Evolutionary conservation across 495 filamentous ascomycete genomes (phyloP), one percentile per base, ranked within the genome.

Genomic region (Rusavskia elegans): DNA sequence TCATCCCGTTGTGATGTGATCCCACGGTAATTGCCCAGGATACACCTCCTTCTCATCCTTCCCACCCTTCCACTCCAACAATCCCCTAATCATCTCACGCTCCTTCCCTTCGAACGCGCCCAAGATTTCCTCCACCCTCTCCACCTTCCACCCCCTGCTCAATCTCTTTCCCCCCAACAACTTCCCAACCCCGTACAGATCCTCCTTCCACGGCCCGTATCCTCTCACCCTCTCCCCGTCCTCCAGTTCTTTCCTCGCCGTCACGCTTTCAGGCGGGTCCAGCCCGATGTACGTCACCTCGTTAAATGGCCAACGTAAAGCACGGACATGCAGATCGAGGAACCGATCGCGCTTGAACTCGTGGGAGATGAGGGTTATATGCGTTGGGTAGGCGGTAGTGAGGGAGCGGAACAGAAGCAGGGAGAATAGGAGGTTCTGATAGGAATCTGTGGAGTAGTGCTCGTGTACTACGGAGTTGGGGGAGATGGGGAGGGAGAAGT

Each of bases 361-460:
- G 57, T 89, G 84, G 45, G 79, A 83, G 44, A 93, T 72, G 14
- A 93, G 71, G 13, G 79, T 87, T 2, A 92, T 62, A 21, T 59
- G 63, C 14, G 36, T 37, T 0, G 82, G 81, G 67, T 53, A 58
- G 10, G 14, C 32, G 37, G 39, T 11, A 29, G 55, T 27, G 50
- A 57, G n/a, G 44, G 39, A 10, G 67, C 71, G 74, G 62, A 87
- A 89, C 20, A 64, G 63, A 6, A 80, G 54, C 9, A 89, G 57
- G 3, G 82, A 83, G 57, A 88, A 85, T 19, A 89, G 62, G 13
- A 89, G 65, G 56, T 92, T 93, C 53, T 82, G 77, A 59, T 84
- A 87, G 4, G 83, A 88, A 57, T 93, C 87, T n/a, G 83, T 74
- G 0, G 87, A 84, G 48, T 74, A 69, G 11, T 74, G 68, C 59